Percentiles rank a stretch among this genome's conserved stretches.
These are phyloP conservation scores for Cyclocybe aegerita DNA, from an alignment of 768 basidiomycete species.

Conservation along the genomic window DNA sequence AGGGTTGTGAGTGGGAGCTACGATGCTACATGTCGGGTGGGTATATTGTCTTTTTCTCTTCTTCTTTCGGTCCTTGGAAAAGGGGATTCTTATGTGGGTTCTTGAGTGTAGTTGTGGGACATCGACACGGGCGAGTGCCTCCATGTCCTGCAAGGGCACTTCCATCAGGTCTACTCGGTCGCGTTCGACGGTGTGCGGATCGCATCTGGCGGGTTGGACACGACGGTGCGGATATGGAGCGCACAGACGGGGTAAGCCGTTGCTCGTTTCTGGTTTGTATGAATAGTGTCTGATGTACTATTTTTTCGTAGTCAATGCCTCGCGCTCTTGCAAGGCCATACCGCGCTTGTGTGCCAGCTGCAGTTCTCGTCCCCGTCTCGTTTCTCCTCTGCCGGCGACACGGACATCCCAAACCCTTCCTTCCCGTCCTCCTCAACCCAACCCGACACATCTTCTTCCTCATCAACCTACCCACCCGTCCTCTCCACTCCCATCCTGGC, in stretches of 20 bases:
- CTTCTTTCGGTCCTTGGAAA: not conserved
- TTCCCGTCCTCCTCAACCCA: too few species aligned
- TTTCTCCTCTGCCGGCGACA: too few species aligned
- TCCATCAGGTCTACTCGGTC: slow-evolving; percentile 87
- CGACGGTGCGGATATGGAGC: slow-evolving; percentile 92
- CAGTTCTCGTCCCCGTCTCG: slow-evolving; percentile 58
- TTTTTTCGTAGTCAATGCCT: slow-evolving; percentile 61
- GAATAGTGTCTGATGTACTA: not conserved
- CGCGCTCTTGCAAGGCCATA: slow-evolving; percentile 88
- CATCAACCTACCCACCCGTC: too few species aligned
- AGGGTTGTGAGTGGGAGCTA: slow-evolving; percentile 91
- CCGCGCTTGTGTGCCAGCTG: slow-evolving; percentile 88
- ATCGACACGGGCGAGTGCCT: slow-evolving; percentile 87
- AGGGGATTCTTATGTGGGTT: not conserved
- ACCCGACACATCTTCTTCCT: too few species aligned
- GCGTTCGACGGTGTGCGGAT: slow-evolving; percentile 85
- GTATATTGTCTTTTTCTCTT: slow-evolving; percentile 18
- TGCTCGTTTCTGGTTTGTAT: not conserved
- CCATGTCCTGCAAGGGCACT: slow-evolving; percentile 79
- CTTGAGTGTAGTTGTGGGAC: slow-evolving; percentile 71
- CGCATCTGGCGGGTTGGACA: slow-evolving; percentile 88
- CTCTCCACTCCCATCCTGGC: slow-evolving; percentile 44
- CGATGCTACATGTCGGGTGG: slow-evolving; percentile 81
- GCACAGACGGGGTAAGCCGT: slow-evolving; percentile 72
- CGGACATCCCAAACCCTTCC: too few species aligned